These are phyloP conservation scores for Neofusicoccum umdonicola DNA, from an alignment of 2,329 filamentous ascomycete genomes.

Conservation along the genomic window DNA sequence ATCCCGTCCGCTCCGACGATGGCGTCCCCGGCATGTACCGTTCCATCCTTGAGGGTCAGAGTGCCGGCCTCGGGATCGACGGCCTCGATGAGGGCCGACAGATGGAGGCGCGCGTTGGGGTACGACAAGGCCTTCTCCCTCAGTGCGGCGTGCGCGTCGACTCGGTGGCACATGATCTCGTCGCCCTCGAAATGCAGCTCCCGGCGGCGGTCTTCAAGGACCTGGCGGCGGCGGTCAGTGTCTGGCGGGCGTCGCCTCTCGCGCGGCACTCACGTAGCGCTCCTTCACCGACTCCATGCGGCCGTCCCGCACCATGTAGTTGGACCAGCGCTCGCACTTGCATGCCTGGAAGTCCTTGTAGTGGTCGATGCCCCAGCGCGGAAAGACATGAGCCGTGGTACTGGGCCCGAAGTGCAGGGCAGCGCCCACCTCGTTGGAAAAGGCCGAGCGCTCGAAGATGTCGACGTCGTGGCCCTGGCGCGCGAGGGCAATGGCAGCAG, in stretches of 20 bases:
- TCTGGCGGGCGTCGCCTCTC: too few species aligned
- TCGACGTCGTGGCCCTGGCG: conserved; percentile 25
- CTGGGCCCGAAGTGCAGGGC: conserved; percentile 43
- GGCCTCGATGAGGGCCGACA: background rate
- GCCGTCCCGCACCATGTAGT: background rate
- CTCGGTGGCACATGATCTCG: conserved; percentile 10
- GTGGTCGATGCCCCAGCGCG: conserved; percentile 35
- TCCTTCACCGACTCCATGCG: background rate
- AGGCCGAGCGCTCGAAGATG: conserved; percentile 27
- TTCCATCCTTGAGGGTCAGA: background rate
- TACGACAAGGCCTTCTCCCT: conserved; percentile 1
- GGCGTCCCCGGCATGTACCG: background rate
- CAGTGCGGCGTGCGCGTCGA: conserved; percentile 1
- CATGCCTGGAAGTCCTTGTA: conserved; percentile 18
- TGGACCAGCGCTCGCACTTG: conserved; percentile 17
- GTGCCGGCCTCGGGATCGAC: conserved; percentile 4
- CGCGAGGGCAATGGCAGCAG: conserved; percentile 23
- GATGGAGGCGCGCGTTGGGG: conserved; percentile 1
- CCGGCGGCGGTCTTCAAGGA: background rate
- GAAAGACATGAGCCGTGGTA: conserved; percentile 31
- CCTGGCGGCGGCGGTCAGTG: background rate
- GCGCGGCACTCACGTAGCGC: background rate
- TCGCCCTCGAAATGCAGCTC: conserved; percentile 8
- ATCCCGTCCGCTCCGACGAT: conserved; percentile 9
- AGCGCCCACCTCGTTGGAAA: conserved; percentile 44